Base-by-base conservation (phyloP, 2,329 filamentous ascomycete genomes). In the Didymella pomorum region DNA sequence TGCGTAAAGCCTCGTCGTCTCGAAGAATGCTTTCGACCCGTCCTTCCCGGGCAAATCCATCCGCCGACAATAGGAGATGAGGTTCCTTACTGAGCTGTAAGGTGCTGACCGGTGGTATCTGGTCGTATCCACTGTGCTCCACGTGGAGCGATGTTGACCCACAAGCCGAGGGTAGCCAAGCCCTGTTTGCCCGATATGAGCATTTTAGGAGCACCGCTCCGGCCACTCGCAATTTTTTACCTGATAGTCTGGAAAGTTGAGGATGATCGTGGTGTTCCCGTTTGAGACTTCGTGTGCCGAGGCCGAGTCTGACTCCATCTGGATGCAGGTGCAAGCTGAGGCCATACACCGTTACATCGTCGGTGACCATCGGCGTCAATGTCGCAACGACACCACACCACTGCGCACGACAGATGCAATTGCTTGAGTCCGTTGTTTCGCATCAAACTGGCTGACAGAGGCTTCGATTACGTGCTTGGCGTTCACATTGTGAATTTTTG, bases 261-360 rank as follows among this genome's bases (percentile, higher is more conserved):
- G n/a, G 31, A 33, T 39, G 12, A 50, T 54, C 26, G 49, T 35
- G 50, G 44, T 48, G 21, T 33, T 44, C 8, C 18, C 25, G 14
- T 33, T 35, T 20, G 8, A 53, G 39, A 39, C 41, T 29, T 23
- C 25, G 29, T 10, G 21, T 53, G 50, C 51, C 50, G 25, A 53
- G 56, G 46, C 51, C 21, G 41, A 41, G 10, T 25, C 14, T 14
- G 18, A 53, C 11, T 29, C 31, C 11, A 33, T 50, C 50, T 58
- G 45, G 56, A 54, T 58, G 56, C 46, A 51, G 37, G 16, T 44
- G 53, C 41, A 51, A 41, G 53, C 41, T 56, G 43, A 52, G 47
- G 55, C 60, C 46, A 61, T 58, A 51, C 50, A 56, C 69, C 54
- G 70, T 72, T 72, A 69, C 70, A 72, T 72, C 67, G 68, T 57